These are phyloP conservation scores for Murraya paniculata DNA, from an alignment of 345 rosid species.

Conservation along the genomic window DNA sequence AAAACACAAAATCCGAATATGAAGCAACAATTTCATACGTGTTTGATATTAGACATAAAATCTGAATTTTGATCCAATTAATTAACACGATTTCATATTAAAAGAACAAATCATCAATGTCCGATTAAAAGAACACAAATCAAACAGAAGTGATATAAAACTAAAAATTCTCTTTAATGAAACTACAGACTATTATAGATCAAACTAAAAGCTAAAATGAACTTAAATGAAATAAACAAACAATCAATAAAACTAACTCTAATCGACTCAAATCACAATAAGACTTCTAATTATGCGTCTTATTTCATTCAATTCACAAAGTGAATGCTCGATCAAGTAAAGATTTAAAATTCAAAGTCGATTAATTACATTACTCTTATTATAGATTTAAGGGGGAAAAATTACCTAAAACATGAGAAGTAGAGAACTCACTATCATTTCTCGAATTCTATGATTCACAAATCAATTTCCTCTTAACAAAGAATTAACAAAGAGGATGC, in stretches of 20 bases:
- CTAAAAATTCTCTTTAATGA: not conserved
- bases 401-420: too few relatives aligned
- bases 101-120: not conserved
- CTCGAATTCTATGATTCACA: not conserved
- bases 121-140: not conserved
- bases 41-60: not conserved
- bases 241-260: not conserved
- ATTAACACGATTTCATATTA: not conserved
- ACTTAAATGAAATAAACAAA: not conserved
- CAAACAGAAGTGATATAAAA: not conserved
- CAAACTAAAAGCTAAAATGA: not conserved
- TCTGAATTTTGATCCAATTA: not conserved
- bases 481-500: not conserved
- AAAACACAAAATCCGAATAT: not conserved
- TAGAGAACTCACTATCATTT: too few relatives aligned
- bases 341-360: not conserved
- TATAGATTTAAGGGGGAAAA: not conserved
- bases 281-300: not conserved
- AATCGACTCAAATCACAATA: not conserved
- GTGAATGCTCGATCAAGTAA: not conserved
- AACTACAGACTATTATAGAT: not conserved
- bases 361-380: not conserved
- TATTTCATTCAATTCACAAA: not conserved
- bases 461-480: not conserved
- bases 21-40: not conserved